A percentile compares a stretch with the other conserved stretches of the same genome.
Conservation (phyloP, 306 rosid species). For the Echinosophora koreensis region DNA sequence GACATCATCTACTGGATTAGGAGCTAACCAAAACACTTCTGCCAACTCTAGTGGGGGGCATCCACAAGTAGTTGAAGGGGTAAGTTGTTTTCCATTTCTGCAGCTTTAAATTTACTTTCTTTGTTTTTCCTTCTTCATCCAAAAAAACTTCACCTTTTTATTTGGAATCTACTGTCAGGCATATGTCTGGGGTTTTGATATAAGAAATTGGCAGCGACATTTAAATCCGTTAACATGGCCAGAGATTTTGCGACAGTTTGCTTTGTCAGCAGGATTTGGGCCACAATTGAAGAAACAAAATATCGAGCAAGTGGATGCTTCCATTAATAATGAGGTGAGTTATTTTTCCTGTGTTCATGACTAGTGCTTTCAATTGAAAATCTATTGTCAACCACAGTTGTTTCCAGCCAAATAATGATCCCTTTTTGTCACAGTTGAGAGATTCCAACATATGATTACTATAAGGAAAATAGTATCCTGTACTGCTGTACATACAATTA, state of each 20-base stretch:
- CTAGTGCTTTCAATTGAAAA: slow-evolving; percentile 1
- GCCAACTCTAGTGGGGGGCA: slow-evolving; percentile 79
- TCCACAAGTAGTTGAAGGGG: slow-evolving; percentile 81
- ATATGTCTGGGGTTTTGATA: slow-evolving; percentile 82
- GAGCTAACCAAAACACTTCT: slow-evolving; percentile 61
- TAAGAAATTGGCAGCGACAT: slow-evolving; percentile 73
- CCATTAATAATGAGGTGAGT: slow-evolving; percentile 65
- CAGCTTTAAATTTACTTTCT: slow-evolving; percentile 39
- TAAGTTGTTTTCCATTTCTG: slow-evolving; percentile 36
- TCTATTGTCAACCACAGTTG: background rate
- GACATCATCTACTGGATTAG: slow-evolving; percentile 61
- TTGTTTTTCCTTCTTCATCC: slow-evolving; percentile 32
- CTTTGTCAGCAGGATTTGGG: slow-evolving; percentile 85
- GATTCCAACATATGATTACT: slow-evolving; percentile 24
- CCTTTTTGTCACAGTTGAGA: background rate
- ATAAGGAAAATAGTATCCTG: background rate
- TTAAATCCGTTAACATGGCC: slow-evolving; percentile 91
- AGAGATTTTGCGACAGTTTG: slow-evolving; percentile 83
- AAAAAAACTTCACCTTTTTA: background rate
- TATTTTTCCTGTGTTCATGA: slow-evolving; percentile 28
- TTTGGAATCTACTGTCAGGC: slow-evolving; percentile 61
- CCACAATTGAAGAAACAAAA: slow-evolving; percentile 66
- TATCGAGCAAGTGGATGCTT: slow-evolving; percentile 49
- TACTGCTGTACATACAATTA: slow-evolving; percentile 8
- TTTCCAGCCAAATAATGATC: slow-evolving; percentile 13